Conservation (phyloP, 306 rosid species). For the Prunus mira region DNA sequence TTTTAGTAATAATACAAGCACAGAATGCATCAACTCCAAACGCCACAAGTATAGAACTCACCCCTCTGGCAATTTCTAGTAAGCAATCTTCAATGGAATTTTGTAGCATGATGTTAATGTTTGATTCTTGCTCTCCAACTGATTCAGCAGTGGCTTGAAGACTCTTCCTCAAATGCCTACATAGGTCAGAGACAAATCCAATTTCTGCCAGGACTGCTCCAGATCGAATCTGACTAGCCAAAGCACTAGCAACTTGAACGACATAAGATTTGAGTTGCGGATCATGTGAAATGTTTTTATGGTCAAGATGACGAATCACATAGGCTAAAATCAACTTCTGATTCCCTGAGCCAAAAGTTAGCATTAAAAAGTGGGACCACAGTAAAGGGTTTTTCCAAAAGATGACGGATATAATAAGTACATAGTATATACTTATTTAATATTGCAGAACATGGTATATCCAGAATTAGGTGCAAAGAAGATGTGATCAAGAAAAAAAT, state of each 20-base stretch:
- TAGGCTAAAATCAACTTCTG: slow-evolving; percentile 67
- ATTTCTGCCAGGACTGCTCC: slow-evolving; percentile 62
- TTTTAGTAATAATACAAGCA: slow-evolving; percentile 18
- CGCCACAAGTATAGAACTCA: slow-evolving; percentile 23
- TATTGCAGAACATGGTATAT: background rate
- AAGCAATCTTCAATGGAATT: slow-evolving; percentile 86
- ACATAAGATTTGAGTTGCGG: slow-evolving; percentile 65
- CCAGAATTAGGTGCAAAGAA: background rate
- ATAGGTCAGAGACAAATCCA: slow-evolving; percentile 87
- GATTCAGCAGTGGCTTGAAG: slow-evolving; percentile 71
- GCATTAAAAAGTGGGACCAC: slow-evolving; percentile 1
- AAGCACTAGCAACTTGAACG: slow-evolving; percentile 72
- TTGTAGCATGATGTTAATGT: slow-evolving; percentile 67
- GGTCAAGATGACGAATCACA: slow-evolving; percentile 90
- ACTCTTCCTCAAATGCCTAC: slow-evolving; percentile 95
- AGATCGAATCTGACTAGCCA: slow-evolving; percentile 78
- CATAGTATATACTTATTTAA: background rate
- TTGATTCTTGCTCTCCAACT: slow-evolving; percentile 75
- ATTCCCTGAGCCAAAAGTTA: slow-evolving; percentile 53
- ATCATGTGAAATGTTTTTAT: slow-evolving; percentile 79
- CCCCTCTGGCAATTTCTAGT: slow-evolving; percentile 81
- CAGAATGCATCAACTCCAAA: slow-evolving; percentile 12
- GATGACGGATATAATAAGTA: too few species aligned
- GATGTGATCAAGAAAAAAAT: background rate
- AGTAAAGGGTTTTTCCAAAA: background rate